A percentile compares a stretch with the other conserved stretches of the same genome.
Evolutionary conservation across 306 rosid species (phyloP).

Genomic region (Prunus mira): DNA sequence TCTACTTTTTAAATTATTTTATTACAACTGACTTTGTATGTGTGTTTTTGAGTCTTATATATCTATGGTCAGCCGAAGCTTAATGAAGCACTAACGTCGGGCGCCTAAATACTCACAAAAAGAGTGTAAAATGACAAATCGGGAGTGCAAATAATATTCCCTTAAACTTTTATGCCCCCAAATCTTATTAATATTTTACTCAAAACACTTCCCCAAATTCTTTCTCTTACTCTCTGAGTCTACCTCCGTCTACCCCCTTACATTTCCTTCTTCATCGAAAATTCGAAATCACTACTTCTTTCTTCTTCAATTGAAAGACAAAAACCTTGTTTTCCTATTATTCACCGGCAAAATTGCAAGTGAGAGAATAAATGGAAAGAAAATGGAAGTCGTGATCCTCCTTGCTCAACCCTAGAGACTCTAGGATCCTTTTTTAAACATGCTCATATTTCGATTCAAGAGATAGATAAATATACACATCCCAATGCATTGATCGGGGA

Average conservation of each 20-base stretch:
- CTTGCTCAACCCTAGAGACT: neutral
- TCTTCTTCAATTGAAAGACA: neutral
- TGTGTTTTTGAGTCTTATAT: too few relatives aligned
- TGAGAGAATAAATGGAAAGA: neutral
- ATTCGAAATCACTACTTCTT: neutral
- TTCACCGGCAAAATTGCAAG: neutral
- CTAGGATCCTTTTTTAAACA: neutral
- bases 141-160: neutral
- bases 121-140: neutral
- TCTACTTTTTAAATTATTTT: too few relatives aligned
- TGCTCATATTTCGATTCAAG: neutral
- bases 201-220: neutral
- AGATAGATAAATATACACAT: neutral
- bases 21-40: too few relatives aligned
- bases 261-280: neutral
- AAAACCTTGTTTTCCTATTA: neutral
- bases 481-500: too few relatives aligned
- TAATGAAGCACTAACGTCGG: too few relatives aligned
- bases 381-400: neutral
- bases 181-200: neutral
- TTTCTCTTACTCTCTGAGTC: too few relatives aligned
- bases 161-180: neutral
- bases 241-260: neutral
- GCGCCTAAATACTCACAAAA: neutral
- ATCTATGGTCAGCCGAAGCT: too few relatives aligned